phyloP scores from a whole-genome alignment of 2,329 filamentous ascomycete genomes.

The Zalaria obscura region DNA sequence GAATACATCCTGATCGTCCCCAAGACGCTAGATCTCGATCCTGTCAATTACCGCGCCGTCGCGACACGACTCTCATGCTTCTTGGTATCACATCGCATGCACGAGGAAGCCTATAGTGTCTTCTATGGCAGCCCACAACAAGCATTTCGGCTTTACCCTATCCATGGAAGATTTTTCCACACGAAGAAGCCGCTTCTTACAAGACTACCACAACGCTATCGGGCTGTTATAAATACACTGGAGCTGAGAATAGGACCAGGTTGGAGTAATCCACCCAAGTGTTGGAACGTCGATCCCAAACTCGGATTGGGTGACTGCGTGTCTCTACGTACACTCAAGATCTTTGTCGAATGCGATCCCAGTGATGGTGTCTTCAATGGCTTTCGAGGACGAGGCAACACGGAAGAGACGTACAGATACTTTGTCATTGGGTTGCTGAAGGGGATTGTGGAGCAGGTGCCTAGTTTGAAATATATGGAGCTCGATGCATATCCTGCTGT shows the following conservation, averaged over 20 bases:
- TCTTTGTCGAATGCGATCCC: conserved; percentile 62
- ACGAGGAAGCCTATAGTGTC: conserved; percentile 48
- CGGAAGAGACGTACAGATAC: conserved; percentile 54
- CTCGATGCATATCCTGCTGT: conserved; percentile 59
- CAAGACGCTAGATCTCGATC: conserved; percentile 49
- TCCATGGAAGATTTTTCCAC: conserved; percentile 53
- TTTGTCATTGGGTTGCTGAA: conserved; percentile 47
- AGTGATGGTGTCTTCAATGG: conserved; percentile 50
- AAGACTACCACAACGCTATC: conserved; percentile 47
- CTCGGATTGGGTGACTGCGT: conserved; percentile 50
- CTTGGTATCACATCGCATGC: conserved; percentile 45
- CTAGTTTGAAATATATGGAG: conserved; percentile 43
- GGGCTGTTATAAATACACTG: conserved; percentile 45
- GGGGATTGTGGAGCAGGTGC: conserved; percentile 42
- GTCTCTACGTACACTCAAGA: conserved; percentile 43
- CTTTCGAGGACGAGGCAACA: conserved; percentile 38
- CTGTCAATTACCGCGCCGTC: conserved; percentile 49
- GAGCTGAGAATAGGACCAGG: conserved; percentile 61
- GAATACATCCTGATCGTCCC: conserved; percentile 44
- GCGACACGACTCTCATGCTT: conserved; percentile 43
- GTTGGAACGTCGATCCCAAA: conserved; percentile 53
- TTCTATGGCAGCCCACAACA: conserved; percentile 45
- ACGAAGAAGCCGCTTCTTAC: conserved; percentile 58
- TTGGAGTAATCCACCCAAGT: conserved; percentile 54
- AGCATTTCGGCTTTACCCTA: conserved; percentile 53